Evolutionary conservation across 2,329 filamentous ascomycete species (phyloP), one percentile per base, ranked within the genome.

Genomic region (Fragosphaeria purpurea): DNA sequence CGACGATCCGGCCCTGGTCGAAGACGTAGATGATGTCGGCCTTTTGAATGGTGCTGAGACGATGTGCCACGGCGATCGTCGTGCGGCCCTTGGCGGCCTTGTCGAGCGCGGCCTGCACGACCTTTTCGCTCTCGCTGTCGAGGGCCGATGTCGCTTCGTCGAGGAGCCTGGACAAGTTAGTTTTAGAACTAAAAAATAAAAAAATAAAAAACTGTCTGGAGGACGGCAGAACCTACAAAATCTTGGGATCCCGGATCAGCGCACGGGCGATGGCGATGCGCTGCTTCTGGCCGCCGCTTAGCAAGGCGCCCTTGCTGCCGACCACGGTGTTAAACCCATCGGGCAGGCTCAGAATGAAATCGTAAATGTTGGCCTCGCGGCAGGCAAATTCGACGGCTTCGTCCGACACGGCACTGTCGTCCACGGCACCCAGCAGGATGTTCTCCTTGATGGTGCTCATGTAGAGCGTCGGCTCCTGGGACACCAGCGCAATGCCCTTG

Each of bases 21-120:
- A 97, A 93, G n/a, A 97, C 91, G 57, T 94, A 96, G 59, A 97
- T 97, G 46, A 91, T 71, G 63, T 97, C 91, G 0, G 91, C 91
- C 64, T 93, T 90, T 64, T 95, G 89, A 54, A 97, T 96, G 0
- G 93, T 96, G 61, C 83, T 88, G 6, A 98, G 71, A 31, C 93
- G 77, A 67, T 98, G 91, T 4, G 93, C 93, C 1, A 98, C 91
- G 1, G 91, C 90, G 55, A 98, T 93, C 0, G 91, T 97, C 6
- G 89, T 95, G 47, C 89, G 79, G 43, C 83, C 88, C 71, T 86
- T 85, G 22, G 88, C 84, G 2, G 89, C 89, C 55, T 82, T 81
- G 65, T 96, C 86, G 12, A 93, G 74, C 0, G 87, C 87, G 0
- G 79, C 83, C 67, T 93, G 86, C 37, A 93, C 87, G 1, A 89